A percentile compares a stretch with the other conserved stretches of the same genome.
Evolutionary conservation across 208 protist genomes (phyloP).

Genomic region (Trypanosoma theileri): DNA sequence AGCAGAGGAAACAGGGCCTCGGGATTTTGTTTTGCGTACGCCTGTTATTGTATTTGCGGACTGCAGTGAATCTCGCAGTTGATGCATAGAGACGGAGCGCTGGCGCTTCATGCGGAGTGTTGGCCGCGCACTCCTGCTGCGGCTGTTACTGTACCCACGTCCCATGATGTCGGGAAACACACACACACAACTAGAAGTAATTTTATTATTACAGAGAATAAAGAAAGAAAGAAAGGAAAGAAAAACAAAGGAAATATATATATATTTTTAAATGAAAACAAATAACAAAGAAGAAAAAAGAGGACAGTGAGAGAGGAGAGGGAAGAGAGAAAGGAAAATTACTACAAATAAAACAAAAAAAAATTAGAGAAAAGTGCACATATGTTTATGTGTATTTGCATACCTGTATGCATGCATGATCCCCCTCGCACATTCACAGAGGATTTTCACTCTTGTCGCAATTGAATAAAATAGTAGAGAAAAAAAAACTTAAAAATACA

Average conservation of each 20-base stretch:
- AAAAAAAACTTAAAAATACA: no score
- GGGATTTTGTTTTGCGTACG: neutral
- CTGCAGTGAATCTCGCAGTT: slow-evolving; percentile 23
- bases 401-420: no score
- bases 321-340: slow-evolving; percentile 12
- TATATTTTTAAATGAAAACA: neutral
- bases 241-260: slow-evolving; percentile 4
- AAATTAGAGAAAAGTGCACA: neutral
- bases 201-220: slow-evolving; percentile 3
- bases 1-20: neutral
- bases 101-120: slow-evolving; percentile 71
- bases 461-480: no score
- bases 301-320: slow-evolving; percentile 15
- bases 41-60: slow-evolving; percentile 5
- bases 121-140: slow-evolving; percentile 73
- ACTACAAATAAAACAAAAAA: neutral
- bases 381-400: no score
- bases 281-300: slow-evolving; percentile 16
- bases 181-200: neutral
- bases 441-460: no score
- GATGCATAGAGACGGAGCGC: slow-evolving; percentile 31
- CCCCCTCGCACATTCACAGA: no score
- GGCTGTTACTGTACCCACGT: slow-evolving; percentile 78
- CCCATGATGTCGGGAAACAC: slow-evolving; percentile 43
- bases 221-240: slow-evolving; percentile 1